Conservation (phyloP, 768 basidiomycete species). For the Suillus hirtellus region DNA sequence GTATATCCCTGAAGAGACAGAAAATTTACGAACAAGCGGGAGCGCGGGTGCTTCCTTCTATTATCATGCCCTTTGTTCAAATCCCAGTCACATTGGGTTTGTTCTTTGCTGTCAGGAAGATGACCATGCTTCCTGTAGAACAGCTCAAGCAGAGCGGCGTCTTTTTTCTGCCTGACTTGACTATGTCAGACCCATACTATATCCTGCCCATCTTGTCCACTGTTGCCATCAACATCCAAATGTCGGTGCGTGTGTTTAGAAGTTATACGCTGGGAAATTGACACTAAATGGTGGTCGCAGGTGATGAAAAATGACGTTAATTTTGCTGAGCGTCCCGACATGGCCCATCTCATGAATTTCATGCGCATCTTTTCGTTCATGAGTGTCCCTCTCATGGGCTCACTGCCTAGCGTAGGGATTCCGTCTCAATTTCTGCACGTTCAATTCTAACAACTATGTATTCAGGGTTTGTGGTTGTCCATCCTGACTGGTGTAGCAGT, state of each 20-base stretch:
- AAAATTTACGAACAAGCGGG: slow-evolving; percentile 63
- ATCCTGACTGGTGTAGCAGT: slow-evolving; percentile 50
- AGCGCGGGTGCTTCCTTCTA: slow-evolving; percentile 55
- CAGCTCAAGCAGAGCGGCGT: slow-evolving; percentile 81
- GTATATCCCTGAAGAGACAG: slow-evolving; percentile 45
- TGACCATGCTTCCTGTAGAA: slow-evolving; percentile 70
- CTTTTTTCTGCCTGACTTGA: slow-evolving; percentile 73
- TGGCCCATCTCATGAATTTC: slow-evolving; percentile 68
- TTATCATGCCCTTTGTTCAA: slow-evolving; percentile 66
- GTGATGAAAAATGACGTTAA: slow-evolving; percentile 55
- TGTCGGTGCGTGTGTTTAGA: slow-evolving; percentile 45
- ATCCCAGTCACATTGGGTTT: slow-evolving; percentile 74
- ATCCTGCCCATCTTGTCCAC: slow-evolving; percentile 64
- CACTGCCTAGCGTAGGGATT: slow-evolving; percentile 65
- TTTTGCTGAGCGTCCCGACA: slow-evolving; percentile 48
- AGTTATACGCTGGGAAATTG: not conserved
- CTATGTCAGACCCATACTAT: slow-evolving; percentile 72
- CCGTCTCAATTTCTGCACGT: not conserved
- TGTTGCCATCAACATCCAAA: slow-evolving; percentile 65
- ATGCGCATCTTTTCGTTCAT: slow-evolving; percentile 59
- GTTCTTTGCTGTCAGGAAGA: slow-evolving; percentile 78
- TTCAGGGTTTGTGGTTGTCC: slow-evolving; percentile 59
- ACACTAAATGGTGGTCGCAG: slow-evolving; percentile 23
- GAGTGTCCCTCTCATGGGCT: slow-evolving; percentile 52
- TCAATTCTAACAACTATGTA: slow-evolving; percentile 9